phyloP scores from a whole-genome alignment of 2,329 filamentous ascomycete genomes.

The Raffaelea deltoideospora region DNA sequence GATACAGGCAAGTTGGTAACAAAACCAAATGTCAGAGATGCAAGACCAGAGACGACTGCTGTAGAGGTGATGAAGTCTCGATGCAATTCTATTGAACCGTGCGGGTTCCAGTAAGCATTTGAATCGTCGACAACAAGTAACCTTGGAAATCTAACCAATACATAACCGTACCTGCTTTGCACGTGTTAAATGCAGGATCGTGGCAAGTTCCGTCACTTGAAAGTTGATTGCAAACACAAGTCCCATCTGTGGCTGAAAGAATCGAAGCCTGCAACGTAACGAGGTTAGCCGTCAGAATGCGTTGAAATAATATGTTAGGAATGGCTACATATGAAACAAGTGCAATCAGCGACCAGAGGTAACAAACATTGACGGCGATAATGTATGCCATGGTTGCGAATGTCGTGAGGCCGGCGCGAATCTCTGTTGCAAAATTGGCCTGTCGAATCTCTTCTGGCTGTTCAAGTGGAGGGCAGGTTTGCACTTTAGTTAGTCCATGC shows the following conservation, averaged over 20 bases:
- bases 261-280: constrained; percentile 58
- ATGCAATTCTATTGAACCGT: constrained; percentile 40
- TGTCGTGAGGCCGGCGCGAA: constrained; percentile 67
- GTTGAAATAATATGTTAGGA: too few relatives aligned
- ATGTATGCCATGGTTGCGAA: constrained; percentile 78
- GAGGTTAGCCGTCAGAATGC: too few relatives aligned
- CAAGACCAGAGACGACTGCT: constrained; percentile 61
- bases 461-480: too few relatives aligned
- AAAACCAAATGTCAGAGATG: constrained; percentile 63
- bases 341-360: too few relatives aligned
- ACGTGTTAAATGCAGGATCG: constrained; percentile 10
- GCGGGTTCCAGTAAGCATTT: not conserved
- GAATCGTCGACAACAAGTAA: not conserved
- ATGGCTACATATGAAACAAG: too few relatives aligned
- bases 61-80: constrained; percentile 72
- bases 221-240: constrained; percentile 43
- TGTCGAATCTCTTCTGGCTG: constrained; percentile 47
- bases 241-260: constrained; percentile 60
- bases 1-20: constrained; percentile 70
- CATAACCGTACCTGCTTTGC: not conserved
- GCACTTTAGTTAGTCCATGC: too few relatives aligned
- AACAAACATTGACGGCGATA: constrained; percentile 52
- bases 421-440: constrained; percentile 59
- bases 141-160: too few relatives aligned
- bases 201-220: constrained; percentile 11